These are phyloP conservation scores for Alloteropsis semialata DNA, from an alignment of 176 grass and related monocot species.

Conservation along the genomic window DNA sequence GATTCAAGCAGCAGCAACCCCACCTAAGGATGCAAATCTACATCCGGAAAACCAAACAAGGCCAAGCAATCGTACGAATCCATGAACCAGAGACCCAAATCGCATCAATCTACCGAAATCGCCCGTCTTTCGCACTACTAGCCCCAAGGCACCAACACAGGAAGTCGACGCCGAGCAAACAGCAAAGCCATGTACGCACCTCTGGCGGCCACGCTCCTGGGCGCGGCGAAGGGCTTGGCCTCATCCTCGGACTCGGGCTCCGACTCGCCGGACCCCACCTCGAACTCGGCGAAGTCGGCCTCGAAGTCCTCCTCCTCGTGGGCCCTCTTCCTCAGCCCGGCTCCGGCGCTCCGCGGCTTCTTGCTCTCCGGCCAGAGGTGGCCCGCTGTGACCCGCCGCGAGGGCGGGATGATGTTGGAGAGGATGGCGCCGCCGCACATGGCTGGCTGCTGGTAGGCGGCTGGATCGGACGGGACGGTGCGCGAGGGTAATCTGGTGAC, in stretches of 20 bases:
- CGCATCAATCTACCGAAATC: background rate
- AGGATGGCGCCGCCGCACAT: slow-evolving; percentile 94
- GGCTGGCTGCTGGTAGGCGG: background rate
- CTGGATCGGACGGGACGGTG: background rate
- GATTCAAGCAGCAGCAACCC: background rate
- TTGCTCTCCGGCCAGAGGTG: slow-evolving; percentile 47
- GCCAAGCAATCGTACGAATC: background rate
- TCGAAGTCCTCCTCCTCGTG: slow-evolving; percentile 21
- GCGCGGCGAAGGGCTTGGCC: slow-evolving; percentile 23
- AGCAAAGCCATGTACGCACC: slow-evolving; percentile 21
- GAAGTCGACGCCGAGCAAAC: background rate
- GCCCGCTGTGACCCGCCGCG: slow-evolving; percentile 45
- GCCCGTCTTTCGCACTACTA: background rate
- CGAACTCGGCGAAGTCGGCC: slow-evolving; percentile 37
- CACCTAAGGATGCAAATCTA: slow-evolving; percentile 7
- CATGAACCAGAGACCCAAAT: background rate
- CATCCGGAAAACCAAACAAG: background rate
- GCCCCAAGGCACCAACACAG: background rate
- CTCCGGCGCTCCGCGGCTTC: background rate
- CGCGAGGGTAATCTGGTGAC: background rate
- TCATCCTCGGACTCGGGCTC: slow-evolving; percentile 56
- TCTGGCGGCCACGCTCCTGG: background rate
- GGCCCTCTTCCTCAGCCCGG: background rate
- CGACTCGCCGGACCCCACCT: slow-evolving; percentile 45
- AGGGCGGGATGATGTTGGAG: slow-evolving; percentile 44